Percentiles rank a stretch among this genome's conserved stretches.
These are phyloP conservation scores for Pycnococcus provasolii DNA, from an alignment of 139 green algal genomes.

Conservation along the genomic window DNA sequence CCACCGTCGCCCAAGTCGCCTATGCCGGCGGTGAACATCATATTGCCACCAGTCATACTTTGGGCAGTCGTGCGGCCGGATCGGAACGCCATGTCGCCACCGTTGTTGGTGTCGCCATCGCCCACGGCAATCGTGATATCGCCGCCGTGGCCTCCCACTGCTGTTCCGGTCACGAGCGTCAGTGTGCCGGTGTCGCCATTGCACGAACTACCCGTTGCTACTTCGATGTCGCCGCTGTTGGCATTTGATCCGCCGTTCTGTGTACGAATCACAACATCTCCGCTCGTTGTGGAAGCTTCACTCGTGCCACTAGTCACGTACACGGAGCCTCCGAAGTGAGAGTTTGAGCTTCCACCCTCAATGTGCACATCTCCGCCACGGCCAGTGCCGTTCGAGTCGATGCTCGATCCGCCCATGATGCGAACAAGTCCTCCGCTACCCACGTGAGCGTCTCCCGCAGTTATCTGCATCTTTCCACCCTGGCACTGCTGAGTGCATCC, in stretches of 20 bases:
- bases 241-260: not conserved
- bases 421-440: too few species aligned
- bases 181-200: constrained; percentile 1
- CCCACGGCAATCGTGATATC: constrained; percentile 10
- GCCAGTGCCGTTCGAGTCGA: not conserved
- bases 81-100: constrained; percentile 1
- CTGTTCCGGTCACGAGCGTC: not conserved
- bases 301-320: not conserved
- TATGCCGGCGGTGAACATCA: constrained; percentile 5
- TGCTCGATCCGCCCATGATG: too few species aligned
- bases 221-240: constrained; percentile 6
- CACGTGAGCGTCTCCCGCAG: not conserved
- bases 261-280: constrained; percentile 2
- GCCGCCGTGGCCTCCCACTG: not conserved
- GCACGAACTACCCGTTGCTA: constrained; percentile 1
- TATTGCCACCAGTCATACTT: not conserved
- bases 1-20: not conserved
- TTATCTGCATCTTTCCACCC: not conserved
- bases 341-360: not conserved
- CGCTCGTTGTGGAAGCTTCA: not conserved
- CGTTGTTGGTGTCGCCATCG: constrained; percentile 6
- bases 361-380: constrained; percentile 10
- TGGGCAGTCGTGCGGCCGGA: not conserved
- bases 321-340: not conserved
- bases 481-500: constrained; percentile 13